Base-by-base conservation (phyloP, 192 early-diverging fungal species). In the Coemansia sp. region DNA sequence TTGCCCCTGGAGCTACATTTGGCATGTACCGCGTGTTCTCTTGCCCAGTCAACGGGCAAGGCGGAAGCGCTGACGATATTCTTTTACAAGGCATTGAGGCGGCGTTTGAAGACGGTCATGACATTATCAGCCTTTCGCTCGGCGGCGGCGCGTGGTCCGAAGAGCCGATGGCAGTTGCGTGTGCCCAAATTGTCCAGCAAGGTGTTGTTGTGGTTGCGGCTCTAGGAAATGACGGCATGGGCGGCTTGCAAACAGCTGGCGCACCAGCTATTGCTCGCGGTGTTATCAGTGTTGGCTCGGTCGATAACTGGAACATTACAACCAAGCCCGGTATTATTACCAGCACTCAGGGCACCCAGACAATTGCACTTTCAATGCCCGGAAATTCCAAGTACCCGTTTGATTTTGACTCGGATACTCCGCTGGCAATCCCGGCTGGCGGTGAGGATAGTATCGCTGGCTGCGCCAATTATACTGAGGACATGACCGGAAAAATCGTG, bases 211-310 rank as follows among this genome's bases (percentile, higher is more conserved):
- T 93, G 19, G 81, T 86, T 49, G 79, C 87, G 12, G 84, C 92
- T 15, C 78, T 82, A 25, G 93, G 93, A 15, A 96, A 96, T 79
- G 84, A 87, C 32, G 93, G 93, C 25, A 29, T 56, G 32, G 73
- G 72, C 22, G 90, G 89, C 2, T 29, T 89, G 5, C 86, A 75
- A 58, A 81, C 84, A 29, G 79, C 81, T 3, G 62, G 76, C 10
- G 56, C 83, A 2, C 87, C 87, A 4, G 80, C 81, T 0, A 58
- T 86, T 19, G 79, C 77, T 1, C 65, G 55, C n/a, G 66, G 85
- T 50, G 85, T 84, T 23, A 62, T 90, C 3, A 79, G 78, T 19
- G 86, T 92, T 35, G 89, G 84, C 14, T 84, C 86, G 21, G 62
- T 88, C 10, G 85, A 76, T 17, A 79, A 69, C 53, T 69, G 80